Conservation (phyloP, 495 filamentous ascomycete genomes). For the Copromyces sp. region DNA sequence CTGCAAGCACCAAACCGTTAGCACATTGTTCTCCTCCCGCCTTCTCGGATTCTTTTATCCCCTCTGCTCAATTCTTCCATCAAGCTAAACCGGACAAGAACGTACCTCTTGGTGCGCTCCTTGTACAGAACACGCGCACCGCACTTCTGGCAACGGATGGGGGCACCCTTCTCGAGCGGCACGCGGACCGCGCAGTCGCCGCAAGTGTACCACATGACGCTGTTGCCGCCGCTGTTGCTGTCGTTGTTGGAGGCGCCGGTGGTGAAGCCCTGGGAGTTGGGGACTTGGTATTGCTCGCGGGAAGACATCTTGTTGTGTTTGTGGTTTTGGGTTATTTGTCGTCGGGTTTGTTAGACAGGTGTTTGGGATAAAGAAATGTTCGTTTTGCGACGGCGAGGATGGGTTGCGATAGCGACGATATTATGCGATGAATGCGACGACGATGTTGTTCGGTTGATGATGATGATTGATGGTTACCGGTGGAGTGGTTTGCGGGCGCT, state of each 20-base stretch:
- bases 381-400: not conserved
- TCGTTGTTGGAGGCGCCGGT: slow-evolving; percentile 26
- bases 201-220: slow-evolving; percentile 73
- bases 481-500: not conserved
- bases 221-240: slow-evolving; percentile 20
- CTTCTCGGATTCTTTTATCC: not conserved
- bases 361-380: no score
- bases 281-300: slow-evolving; percentile 52
- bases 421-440: not conserved
- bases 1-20: slow-evolving; percentile 16
- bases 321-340: not conserved
- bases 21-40: not conserved
- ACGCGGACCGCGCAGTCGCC: slow-evolving; percentile 86
- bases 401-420: not conserved
- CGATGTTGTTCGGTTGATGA: not conserved
- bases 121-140: slow-evolving; percentile 96
- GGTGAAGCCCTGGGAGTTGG: slow-evolving; percentile 12
- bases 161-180: slow-evolving; percentile 69
- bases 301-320: slow-evolving; percentile 28
- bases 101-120: slow-evolving; percentile 91
- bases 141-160: slow-evolving; percentile 91
- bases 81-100: not conserved
- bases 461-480: not conserved
- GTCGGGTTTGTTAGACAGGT: not conserved
- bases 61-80: not conserved